Conservation (phyloP, 495 filamentous ascomycete species). For the Neurospora sp. region DNA sequence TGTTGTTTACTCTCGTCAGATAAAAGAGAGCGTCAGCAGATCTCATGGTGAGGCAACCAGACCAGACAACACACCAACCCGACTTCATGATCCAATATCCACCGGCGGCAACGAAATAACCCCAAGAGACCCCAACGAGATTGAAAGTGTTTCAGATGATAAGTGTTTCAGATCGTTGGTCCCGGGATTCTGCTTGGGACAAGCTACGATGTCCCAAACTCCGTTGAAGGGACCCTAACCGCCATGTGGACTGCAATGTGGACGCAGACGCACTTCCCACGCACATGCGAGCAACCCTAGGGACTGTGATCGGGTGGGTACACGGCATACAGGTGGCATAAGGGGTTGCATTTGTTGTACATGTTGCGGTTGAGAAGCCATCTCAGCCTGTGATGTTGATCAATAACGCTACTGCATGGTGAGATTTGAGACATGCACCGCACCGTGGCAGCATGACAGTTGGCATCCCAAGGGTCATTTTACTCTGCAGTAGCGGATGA, state of each 20-base stretch:
- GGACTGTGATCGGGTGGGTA: neutral
- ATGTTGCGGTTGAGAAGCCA: neutral
- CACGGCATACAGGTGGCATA: neutral
- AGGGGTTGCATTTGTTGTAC: neutral
- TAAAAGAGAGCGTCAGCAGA: neutral
- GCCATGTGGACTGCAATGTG: neutral
- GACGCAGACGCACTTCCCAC: neutral
- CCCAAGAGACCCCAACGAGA: neutral
- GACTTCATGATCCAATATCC: neutral
- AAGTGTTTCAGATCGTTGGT: neutral
- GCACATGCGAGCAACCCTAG: neutral
- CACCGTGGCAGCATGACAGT: neutral
- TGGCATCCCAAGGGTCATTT: neutral
- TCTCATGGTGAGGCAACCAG: neutral
- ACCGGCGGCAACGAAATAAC: neutral
- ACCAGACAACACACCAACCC: neutral
- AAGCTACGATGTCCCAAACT: neutral
- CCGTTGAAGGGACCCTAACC: neutral
- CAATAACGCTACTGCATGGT: neutral
- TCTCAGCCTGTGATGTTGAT: neutral
- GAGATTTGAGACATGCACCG: neutral
- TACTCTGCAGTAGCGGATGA: neutral
- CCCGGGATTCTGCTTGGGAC: neutral
- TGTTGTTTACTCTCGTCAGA: neutral
- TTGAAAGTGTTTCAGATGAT: neutral